Evolutionary conservation across 2,329 filamentous ascomycete genomes (phyloP), one percentile per base, ranked within the genome.

Genomic region (Penicillium polonicum): DNA sequence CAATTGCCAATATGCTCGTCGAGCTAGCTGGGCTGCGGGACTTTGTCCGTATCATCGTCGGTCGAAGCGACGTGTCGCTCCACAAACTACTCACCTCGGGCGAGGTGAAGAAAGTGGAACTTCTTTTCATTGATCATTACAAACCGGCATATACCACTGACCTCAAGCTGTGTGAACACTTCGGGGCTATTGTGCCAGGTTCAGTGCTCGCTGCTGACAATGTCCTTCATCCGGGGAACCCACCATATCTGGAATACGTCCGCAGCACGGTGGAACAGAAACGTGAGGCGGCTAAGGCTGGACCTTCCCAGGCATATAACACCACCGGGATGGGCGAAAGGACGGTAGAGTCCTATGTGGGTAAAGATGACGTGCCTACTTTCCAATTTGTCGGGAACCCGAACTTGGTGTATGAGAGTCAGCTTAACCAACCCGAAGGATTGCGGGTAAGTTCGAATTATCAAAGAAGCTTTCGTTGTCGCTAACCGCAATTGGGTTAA

Each of bases 71-170:
- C 58, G 79, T 81, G n/a, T 86, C 85, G 0, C 79, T 93, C 45
- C 79, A 81, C 48, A 81, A 84, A 5, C 78, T 93, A 5, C 79
- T 85, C 60, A 67, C 75, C 1, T 72, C 78, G 3, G 85, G 85
- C 0, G 67, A 70, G 5, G 70, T 92, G 25, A 73, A 78, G 25
- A 79, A 82, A 45, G 46, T 55, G 23, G 88, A 91, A 65, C 74
- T 92, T 43, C 78, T 91, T 72, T 93, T 93, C 72, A 76, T 94
- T 29, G 90, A 93, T 67, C 90, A 93, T 72, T 87, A 88, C 75
- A 92, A 93, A 73, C 87, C 88, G 0, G 83, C 86, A 0, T 93
- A 93, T 70, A 84, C 83, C 1, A 81, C 83, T 0, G 90, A 94
- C 65, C 74, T 93, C 59, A 91, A 91, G 74, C 80, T 92, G 0